Evolutionary conservation across 768 basidiomycete genomes (phyloP).

Genomic region (Termitomyces sp.): DNA sequence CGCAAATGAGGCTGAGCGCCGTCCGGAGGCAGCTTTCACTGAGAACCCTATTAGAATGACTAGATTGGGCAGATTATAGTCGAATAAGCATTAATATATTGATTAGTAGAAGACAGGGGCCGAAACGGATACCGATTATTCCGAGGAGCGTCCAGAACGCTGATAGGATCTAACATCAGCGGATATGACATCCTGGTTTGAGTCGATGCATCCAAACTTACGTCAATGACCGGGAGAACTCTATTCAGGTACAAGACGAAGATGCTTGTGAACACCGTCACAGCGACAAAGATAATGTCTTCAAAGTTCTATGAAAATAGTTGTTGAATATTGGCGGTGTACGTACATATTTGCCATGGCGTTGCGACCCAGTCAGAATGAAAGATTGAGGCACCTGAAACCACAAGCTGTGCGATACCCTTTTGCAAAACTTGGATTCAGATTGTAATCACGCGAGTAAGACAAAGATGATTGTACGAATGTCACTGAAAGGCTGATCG

Average conservation of each 20-base stretch:
- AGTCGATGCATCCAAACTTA: conserved; percentile 15
- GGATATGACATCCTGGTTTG: neutral
- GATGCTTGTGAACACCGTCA: conserved; percentile 38
- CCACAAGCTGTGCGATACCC: conserved; percentile 40
- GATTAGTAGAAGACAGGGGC: too few relatives aligned
- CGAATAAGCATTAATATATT: too few relatives aligned
- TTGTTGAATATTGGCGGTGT: neutral
- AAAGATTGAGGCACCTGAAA: conserved; percentile 54
- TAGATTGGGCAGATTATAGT: conserved; percentile 12
- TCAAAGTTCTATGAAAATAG: neutral
- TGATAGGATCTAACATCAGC: conserved; percentile 38
- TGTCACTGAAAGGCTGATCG: conserved; percentile 56
- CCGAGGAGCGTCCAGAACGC: conserved; percentile 61
- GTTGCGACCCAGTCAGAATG: conserved; percentile 52
- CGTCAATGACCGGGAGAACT: conserved; percentile 44
- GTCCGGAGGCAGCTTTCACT: conserved; percentile 49
- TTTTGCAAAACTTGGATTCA: neutral
- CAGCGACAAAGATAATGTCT: conserved; percentile 54
- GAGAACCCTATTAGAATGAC: conserved; percentile 54
- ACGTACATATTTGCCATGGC: conserved; percentile 54
- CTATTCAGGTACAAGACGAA: conserved; percentile 54
- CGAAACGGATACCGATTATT: conserved; percentile 33
- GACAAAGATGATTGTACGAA: conserved; percentile 35
- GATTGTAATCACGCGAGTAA: too few relatives aligned
- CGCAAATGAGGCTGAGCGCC: conserved; percentile 49